Conservation (phyloP, 768 basidiomycete genomes). For the Russula foetens region DNA sequence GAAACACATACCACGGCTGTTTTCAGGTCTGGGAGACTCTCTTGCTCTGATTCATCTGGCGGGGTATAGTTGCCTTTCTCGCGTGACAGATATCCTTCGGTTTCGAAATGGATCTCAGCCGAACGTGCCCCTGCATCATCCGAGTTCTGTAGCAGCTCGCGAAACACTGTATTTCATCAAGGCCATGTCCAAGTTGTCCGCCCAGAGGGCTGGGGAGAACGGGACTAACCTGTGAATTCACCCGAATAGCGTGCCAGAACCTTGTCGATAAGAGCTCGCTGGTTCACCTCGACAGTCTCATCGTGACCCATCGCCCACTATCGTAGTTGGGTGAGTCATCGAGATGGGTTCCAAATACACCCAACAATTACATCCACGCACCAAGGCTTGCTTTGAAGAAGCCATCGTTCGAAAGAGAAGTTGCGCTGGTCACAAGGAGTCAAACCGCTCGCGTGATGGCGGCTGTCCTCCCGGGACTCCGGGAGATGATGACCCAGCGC, state of each 20-base stretch:
- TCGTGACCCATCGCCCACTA: slow-evolving; percentile 58
- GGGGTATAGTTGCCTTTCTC: slow-evolving; percentile 20
- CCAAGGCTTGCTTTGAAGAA: slow-evolving; percentile 11
- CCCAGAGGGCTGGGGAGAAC: background rate
- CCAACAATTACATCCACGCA: background rate
- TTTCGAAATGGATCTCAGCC: slow-evolving; percentile 78
- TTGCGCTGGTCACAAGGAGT: background rate
- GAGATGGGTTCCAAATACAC: background rate
- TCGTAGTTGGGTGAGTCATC: background rate
- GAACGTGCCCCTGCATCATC: slow-evolving; percentile 77
- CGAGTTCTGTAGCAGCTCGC: slow-evolving; percentile 93
- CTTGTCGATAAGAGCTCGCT: slow-evolving; percentile 94
- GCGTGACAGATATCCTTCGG: slow-evolving; percentile 38
- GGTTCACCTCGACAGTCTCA: slow-evolving; percentile 86
- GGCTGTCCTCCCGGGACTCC: too few relatives aligned
- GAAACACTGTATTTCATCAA: slow-evolving; percentile 37
- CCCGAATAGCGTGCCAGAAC: slow-evolving; percentile 93
- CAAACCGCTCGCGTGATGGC: too few relatives aligned
- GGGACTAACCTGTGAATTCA: slow-evolving; percentile 68
- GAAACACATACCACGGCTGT: slow-evolving; percentile 42
- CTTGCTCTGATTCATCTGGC: background rate
- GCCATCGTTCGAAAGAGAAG: background rate
- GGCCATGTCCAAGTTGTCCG: background rate
- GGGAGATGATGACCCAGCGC: too few relatives aligned
- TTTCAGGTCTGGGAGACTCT: slow-evolving; percentile 54